Evolutionary conservation across 2,329 filamentous ascomycete genomes (phyloP).

Genomic region (Diaporthe sp.): DNA sequence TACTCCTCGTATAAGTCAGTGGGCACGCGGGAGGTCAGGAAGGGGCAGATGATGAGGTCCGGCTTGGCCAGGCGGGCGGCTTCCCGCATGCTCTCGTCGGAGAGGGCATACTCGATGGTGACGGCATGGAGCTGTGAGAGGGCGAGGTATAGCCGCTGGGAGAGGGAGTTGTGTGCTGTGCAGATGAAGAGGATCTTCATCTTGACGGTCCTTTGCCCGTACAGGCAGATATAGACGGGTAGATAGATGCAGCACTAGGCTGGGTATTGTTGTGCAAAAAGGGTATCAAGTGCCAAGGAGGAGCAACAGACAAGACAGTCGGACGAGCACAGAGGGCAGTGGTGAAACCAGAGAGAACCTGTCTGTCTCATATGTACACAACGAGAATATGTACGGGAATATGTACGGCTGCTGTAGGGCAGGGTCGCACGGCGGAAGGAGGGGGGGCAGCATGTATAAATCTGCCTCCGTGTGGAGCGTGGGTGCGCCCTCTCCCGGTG

Average conservation of each 20-base stretch:
- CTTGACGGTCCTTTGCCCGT: not conserved
- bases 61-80: constrained; percentile 54
- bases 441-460: constrained; percentile 29
- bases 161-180: constrained; percentile 60
- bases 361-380: constrained; percentile 17
- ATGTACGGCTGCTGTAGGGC: constrained; percentile 17
- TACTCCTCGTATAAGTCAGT: constrained; percentile 53
- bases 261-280: not conserved
- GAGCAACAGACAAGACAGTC: not conserved
- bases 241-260: not conserved
- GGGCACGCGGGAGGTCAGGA: constrained; percentile 55
- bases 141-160: constrained; percentile 54
- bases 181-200: constrained; percentile 56
- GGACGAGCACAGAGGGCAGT: not conserved
- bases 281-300: constrained; percentile 11
- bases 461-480: constrained; percentile 14
- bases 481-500: not conserved
- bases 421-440: constrained; percentile 19
- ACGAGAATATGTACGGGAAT: constrained; percentile 6
- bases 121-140: constrained; percentile 53
- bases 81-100: constrained; percentile 52
- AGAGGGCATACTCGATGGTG: constrained; percentile 56
- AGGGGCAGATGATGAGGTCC: constrained; percentile 58
- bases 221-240: not conserved
- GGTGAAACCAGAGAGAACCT: constrained; percentile 1